A percentile compares a stretch with the other conserved stretches of the same genome.
These are phyloP conservation scores for Amniculicola lignicola DNA, from an alignment of 495 filamentous ascomycete genomes.

Conservation along the genomic window DNA sequence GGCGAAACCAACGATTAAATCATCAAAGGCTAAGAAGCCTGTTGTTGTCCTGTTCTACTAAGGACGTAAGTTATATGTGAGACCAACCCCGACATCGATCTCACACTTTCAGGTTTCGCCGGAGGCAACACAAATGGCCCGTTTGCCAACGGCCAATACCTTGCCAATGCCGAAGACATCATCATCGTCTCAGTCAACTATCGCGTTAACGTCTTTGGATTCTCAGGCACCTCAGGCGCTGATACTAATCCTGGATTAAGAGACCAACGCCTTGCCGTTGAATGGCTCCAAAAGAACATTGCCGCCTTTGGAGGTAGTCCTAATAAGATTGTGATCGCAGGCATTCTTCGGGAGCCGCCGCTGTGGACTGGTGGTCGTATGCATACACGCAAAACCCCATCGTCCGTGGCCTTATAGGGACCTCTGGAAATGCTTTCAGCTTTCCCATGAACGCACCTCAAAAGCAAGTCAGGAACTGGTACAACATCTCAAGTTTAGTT, in stretches of 20 bases:
- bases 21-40: slow-evolving; percentile 3
- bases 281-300: slow-evolving; percentile 12
- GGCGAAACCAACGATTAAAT: slow-evolving; percentile 3
- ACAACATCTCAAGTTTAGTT: neutral
- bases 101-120: neutral
- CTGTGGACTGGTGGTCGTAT: slow-evolving; percentile 6
- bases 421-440: slow-evolving; percentile 5
- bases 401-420: slow-evolving; percentile 2
- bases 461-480: neutral
- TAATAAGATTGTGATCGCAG: neutral
- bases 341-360: slow-evolving; percentile 8
- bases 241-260: slow-evolving; percentile 27
- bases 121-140: neutral
- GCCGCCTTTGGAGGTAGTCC: slow-evolving; percentile 9
- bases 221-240: slow-evolving; percentile 18
- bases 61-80: neutral
- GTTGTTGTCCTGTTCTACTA: slow-evolving; percentile 9
- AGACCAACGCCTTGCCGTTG: slow-evolving; percentile 10
- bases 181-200: slow-evolving; percentile 7
- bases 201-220: slow-evolving; percentile 19
- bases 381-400: slow-evolving; percentile 8
- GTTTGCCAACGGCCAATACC: neutral
- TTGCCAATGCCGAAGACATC: slow-evolving; percentile 5
- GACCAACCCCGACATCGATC: neutral
- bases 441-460: neutral